Evolutionary conservation across 331 rosid species (phyloP).

Genomic region (Saraca asoca): DNA sequence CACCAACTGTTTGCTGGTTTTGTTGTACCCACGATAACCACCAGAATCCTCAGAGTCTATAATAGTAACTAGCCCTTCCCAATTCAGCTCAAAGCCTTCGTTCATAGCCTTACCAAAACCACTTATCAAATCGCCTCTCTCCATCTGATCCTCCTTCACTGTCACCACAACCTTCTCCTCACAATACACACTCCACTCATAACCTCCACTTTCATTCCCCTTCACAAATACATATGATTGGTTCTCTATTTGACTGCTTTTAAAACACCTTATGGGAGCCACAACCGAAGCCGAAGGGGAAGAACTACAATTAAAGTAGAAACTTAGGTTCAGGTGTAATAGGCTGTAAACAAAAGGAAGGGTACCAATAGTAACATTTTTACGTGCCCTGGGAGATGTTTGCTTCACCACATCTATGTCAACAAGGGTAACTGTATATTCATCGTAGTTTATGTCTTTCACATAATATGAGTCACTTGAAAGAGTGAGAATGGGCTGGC

Average conservation of each 20-base stretch:
- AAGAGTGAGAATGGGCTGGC: constrained; percentile 8
- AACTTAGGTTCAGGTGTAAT: constrained; percentile 40
- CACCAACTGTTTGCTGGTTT: too few relatives aligned
- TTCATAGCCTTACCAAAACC: constrained; percentile 42
- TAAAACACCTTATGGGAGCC: constrained; percentile 28
- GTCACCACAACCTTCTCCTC: constrained; percentile 37
- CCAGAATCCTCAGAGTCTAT: too few relatives aligned
- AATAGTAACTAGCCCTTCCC: constrained; percentile 25
- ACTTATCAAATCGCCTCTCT: neutral
- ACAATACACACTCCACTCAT: constrained; percentile 23
- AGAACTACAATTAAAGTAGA: constrained; percentile 47
- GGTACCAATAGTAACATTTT: constrained; percentile 30
- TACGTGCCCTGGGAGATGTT: constrained; percentile 36
- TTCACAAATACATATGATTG: constrained; percentile 39
- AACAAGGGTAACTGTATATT: constrained; percentile 27
- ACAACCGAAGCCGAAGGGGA: neutral
- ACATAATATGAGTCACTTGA: constrained; percentile 34
- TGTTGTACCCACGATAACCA: too few relatives aligned
- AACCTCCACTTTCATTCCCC: neutral
- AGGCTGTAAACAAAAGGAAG: constrained; percentile 28
- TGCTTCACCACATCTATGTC: constrained; percentile 39
- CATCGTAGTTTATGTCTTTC: constrained; percentile 27
- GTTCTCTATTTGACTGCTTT: neutral
- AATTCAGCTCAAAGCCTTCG: too few relatives aligned
- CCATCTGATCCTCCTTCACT: constrained; percentile 27